These are phyloP conservation scores for Trichoderma polysporum DNA, from an alignment of 2,329 filamentous ascomycete species.

Conservation along the genomic window DNA sequence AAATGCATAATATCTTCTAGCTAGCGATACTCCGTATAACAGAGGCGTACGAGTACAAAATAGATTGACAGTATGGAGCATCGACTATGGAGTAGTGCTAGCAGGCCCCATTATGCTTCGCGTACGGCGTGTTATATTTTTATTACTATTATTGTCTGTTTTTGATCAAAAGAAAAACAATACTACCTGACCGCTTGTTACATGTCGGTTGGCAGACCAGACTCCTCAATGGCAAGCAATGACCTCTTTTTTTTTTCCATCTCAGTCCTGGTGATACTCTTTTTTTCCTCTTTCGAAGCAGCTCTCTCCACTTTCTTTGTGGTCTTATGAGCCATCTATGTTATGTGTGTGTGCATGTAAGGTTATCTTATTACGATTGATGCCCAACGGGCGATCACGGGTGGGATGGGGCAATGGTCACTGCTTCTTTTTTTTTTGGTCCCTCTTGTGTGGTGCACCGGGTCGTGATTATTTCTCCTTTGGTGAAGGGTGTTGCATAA, in stretches of 20 bases:
- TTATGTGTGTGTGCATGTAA: background rate
- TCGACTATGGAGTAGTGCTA: background rate
- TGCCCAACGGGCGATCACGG: conserved; percentile 18
- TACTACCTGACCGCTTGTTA: conserved; percentile 12
- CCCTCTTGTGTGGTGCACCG: background rate
- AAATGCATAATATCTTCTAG: background rate
- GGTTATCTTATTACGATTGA: conserved; percentile 2
- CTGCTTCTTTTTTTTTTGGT: background rate
- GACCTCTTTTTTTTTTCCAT: background rate
- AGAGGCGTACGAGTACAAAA: background rate
- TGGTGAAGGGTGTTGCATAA: background rate
- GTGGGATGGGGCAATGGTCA: background rate
- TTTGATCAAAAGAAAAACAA: background rate
- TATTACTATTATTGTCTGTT: background rate
- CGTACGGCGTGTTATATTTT: conserved; percentile 2
- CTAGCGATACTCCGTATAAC: background rate
- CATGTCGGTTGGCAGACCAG: background rate
- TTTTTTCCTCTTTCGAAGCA: background rate
- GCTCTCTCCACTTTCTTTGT: background rate
- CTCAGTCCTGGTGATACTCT: background rate
- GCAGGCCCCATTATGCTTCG: background rate
- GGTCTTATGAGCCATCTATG: conserved; percentile 19
- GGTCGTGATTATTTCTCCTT: background rate
- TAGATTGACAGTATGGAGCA: background rate
- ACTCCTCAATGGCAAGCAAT: background rate